Evolutionary conservation across 2,329 filamentous ascomycete species (phyloP).

Genomic region (Cephalotrichum gorgonifer): DNA sequence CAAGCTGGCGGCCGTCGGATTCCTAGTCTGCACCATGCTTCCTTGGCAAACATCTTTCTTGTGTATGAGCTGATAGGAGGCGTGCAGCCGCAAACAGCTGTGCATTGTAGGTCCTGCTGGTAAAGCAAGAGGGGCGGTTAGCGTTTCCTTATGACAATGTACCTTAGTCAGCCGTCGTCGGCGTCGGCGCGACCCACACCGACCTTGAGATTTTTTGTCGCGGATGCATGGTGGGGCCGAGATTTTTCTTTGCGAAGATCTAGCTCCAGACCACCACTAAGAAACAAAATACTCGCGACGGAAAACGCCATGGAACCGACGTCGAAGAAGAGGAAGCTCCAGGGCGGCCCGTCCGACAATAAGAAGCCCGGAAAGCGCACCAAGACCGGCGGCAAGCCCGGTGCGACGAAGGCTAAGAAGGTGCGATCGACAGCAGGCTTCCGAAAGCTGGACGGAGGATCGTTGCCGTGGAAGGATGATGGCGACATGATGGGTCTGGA

Average conservation of each 20-base stretch:
- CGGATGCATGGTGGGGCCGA: neutral
- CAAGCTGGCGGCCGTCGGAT: too few relatives aligned
- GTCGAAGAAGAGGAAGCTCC: constrained; percentile 4
- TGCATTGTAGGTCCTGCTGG: too few relatives aligned
- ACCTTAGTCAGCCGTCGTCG: neutral
- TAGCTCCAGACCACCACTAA: neutral
- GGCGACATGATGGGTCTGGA: constrained; percentile 89
- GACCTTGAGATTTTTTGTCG: constrained; percentile 1
- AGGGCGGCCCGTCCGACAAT: neutral
- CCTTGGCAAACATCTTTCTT: too few relatives aligned
- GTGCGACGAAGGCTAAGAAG: neutral
- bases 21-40: too few relatives aligned
- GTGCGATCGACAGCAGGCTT: constrained; percentile 4
- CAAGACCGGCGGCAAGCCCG: neutral
- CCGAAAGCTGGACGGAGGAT: constrained; percentile 30
- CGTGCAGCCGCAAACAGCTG: too few relatives aligned
- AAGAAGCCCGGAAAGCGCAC: constrained; percentile 1
- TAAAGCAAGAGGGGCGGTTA: neutral
- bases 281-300: neutral
- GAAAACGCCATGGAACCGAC: neutral
- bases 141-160: neutral
- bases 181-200: neutral
- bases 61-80: too few relatives aligned
- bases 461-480: constrained; percentile 59
- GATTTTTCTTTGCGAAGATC: neutral